Evolutionary conservation across 306 rosid genomes (phyloP).

Genomic region (Pyrus bretschneideri): DNA sequence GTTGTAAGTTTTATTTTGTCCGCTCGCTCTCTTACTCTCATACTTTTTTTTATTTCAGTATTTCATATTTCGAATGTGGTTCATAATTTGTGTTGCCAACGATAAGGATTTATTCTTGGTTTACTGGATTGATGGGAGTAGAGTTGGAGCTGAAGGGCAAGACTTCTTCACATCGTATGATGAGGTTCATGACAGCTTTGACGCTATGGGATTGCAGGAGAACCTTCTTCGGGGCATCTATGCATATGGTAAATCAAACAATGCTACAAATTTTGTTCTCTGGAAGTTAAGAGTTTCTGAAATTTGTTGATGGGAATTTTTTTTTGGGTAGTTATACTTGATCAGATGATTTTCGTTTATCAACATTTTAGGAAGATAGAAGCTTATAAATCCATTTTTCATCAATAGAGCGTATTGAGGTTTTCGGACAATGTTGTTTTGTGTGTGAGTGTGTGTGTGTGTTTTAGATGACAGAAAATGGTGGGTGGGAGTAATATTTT

Average conservation of each 20-base stretch:
- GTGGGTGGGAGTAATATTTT: background rate
- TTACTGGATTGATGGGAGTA: constrained; percentile 25
- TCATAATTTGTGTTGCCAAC: background rate
- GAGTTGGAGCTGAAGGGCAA: constrained; percentile 51
- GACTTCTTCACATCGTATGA: constrained; percentile 63
- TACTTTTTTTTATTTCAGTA: background rate
- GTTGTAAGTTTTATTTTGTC: constrained; percentile 31
- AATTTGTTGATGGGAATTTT: background rate
- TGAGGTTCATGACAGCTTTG: constrained; percentile 61
- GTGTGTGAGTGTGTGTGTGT: background rate
- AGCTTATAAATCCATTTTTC: background rate
- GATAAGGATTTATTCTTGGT: constrained; percentile 8
- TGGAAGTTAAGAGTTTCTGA: background rate
- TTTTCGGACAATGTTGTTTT: background rate
- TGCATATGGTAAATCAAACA: constrained; percentile 48
- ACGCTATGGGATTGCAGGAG: constrained; percentile 67
- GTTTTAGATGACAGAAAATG: background rate
- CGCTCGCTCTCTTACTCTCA: background rate
- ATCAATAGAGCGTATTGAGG: background rate
- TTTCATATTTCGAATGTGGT: background rate
- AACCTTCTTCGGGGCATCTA: constrained; percentile 70
- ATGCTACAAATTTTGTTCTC: background rate
- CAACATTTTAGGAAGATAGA: background rate
- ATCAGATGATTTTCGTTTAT: background rate
- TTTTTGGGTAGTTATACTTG: background rate